Percentiles rank a stretch among this genome's conserved stretches.
phyloP scores from a whole-genome alignment of 1,284 basidiomycete genomes.

The Kalmanozyma brasiliensis region DNA sequence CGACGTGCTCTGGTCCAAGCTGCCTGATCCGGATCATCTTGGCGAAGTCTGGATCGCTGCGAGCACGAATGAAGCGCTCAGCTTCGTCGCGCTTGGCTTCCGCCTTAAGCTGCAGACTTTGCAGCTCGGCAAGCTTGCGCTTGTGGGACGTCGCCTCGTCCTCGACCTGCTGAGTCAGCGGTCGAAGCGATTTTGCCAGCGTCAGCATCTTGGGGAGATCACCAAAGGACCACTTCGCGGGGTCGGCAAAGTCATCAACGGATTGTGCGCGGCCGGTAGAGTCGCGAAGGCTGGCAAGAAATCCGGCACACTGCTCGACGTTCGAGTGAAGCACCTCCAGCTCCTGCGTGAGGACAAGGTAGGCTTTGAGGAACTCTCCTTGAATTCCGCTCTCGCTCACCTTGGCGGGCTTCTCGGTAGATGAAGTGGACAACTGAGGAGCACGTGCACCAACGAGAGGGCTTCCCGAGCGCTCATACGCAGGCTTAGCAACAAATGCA shows the following conservation, averaged over 20 bases:
- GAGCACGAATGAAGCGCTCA: constrained; percentile 77
- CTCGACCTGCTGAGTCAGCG: constrained; percentile 35
- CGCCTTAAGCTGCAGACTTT: constrained; percentile 71
- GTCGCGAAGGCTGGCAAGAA: constrained; percentile 63
- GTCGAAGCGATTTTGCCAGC: constrained; percentile 51
- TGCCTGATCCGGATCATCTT: constrained; percentile 81
- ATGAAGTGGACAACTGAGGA: constrained; percentile 28
- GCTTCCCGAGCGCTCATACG: constrained; percentile 7
- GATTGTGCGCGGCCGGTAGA: constrained; percentile 37
- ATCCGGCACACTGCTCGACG: constrained; percentile 53
- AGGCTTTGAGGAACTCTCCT: constrained; percentile 62
- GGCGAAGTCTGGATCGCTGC: constrained; percentile 79
- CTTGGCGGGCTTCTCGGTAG: constrained; percentile 25
- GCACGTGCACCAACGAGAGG: constrained; percentile 22
- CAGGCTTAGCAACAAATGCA: constrained; percentile 2
- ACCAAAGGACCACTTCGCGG: constrained; percentile 67
- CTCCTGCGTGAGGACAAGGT: constrained; percentile 68
- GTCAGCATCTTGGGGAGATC: constrained; percentile 62
- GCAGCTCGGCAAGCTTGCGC: constrained; percentile 68
- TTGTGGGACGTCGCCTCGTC: constrained; percentile 54
- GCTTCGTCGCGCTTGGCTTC: constrained; percentile 65
- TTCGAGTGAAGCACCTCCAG: constrained; percentile 56
- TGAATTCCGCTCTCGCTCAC: constrained; percentile 62
- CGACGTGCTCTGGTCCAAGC: constrained; percentile 87
- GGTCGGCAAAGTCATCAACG: constrained; percentile 52